Conservation (phyloP, 192 early-diverging fungal genomes). For the Umbelopsis sp. region DNA sequence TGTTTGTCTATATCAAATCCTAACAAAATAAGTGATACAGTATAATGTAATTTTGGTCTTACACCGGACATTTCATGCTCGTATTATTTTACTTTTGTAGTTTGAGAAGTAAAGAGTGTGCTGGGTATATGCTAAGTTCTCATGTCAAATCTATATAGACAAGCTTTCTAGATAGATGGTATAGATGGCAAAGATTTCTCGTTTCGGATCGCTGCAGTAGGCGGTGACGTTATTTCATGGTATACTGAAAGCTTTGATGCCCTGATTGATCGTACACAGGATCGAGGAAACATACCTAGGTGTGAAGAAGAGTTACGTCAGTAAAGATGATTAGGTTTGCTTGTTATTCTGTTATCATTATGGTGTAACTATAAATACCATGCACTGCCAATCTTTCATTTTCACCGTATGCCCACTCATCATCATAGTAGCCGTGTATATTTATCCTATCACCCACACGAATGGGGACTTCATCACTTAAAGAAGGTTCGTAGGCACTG, state of each 20-base stretch:
- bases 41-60: too few relatives aligned
- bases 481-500: not conserved
- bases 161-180: not conserved
- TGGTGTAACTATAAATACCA: not conserved
- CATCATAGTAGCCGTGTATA: constrained; percentile 5
- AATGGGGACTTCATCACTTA: not conserved
- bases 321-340: not conserved
- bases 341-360: not conserved
- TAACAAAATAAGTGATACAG: too few relatives aligned
- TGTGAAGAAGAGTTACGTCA: not conserved
- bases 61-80: too few relatives aligned
- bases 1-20: too few relatives aligned
- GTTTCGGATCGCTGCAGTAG: not conserved
- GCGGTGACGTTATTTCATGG: not conserved
- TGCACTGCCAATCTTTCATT: not conserved
- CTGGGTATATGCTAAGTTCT: too few relatives aligned
- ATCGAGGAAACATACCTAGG: constrained; percentile 3
- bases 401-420: not conserved
- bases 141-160: not conserved
- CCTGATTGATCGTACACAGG: not conserved
- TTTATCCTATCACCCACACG: not conserved
- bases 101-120: not conserved
- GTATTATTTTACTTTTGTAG: not conserved
- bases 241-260: not conserved
- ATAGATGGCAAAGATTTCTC: not conserved